Percentiles rank a stretch among this genome's conserved stretches.
Conservation (phyloP, 768 basidiomycete species). For the Filobasidium wieringae region DNA sequence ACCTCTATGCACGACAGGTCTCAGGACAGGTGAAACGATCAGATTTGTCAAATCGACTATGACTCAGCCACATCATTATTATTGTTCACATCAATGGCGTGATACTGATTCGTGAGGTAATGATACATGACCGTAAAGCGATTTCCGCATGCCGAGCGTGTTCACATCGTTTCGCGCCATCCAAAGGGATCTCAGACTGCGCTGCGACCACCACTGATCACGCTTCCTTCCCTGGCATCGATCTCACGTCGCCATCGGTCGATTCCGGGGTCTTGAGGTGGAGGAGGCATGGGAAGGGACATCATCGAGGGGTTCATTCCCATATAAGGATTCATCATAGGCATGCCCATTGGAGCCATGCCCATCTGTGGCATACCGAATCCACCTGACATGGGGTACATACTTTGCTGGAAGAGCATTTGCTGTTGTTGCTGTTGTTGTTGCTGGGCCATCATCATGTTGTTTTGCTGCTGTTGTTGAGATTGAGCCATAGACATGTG, state of each 20-base stretch:
- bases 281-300: neutral
- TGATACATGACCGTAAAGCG: too few species aligned
- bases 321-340: conserved; percentile 5
- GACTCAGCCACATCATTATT: too few species aligned
- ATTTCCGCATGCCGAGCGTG: too few species aligned
- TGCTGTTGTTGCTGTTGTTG: conserved; percentile 8
- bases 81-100: too few species aligned
- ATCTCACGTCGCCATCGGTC: conserved; percentile 14
- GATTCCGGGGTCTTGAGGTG: conserved; percentile 10
- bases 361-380: conserved; percentile 4
- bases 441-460: conserved; percentile 6
- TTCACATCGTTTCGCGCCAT: too few species aligned
- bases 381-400: conserved; percentile 5
- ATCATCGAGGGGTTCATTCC: conserved; percentile 8
- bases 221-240: conserved; percentile 12
- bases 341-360: conserved; percentile 18
- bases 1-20: too few species aligned
- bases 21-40: too few species aligned
- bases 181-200: too few species aligned
- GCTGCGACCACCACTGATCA: neutral
- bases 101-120: too few species aligned
- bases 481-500: conserved; percentile 20
- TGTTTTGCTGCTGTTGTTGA: conserved; percentile 13
- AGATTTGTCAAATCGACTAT: too few species aligned
- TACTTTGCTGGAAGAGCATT: conserved; percentile 17